Base-by-base conservation (phyloP, 2,329 filamentous ascomycete species). In the Gyromitra esculenta region DNA sequence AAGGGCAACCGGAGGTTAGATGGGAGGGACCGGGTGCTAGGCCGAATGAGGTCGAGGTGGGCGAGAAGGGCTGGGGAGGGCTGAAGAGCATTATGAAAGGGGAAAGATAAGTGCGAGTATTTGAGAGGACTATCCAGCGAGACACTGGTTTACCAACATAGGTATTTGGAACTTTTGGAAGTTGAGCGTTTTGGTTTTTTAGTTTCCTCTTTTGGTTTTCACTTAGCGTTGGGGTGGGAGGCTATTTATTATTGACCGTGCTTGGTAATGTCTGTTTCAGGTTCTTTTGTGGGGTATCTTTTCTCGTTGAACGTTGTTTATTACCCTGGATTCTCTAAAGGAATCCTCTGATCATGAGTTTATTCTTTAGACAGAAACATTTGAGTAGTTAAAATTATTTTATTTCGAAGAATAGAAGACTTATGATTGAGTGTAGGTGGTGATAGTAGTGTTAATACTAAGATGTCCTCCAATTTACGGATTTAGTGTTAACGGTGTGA, bases 1-100 rank as follows among this genome's bases (percentile, higher is more conserved):
- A 79, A 5, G 84, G 82, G 0, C 87, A 89, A 76, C 82, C 84
- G 39, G 84, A 85, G 0, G 87, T 89, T 62, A 82, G 87, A 1
- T 85, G 81, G 18, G 64, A 83, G 9, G 84, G 72, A 3, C 71
- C 64, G 48, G 75, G 83, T 18, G 81, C 78, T 8, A 81, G 85
- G 35, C 85, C 87, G 2, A 88, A 86, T 0, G 81, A 80, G 2
- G 74, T 83, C 73, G 85, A 87, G 77, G 43, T 83, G 4, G 54
- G 71, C 13, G 52, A 70, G 39, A 63, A 50, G 39, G 57, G 54
- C 15, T 76, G 72, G 72, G 75, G 64, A 35, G 62, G 50, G 2
- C 31, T 74, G 48, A 77, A 71, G 45, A 73, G 75, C 15, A 62
- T 70, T 11, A 54, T 77, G 52, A 75, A 75, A 31, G 75, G 75